phyloP scores from a whole-genome alignment of 176 grass and related monocot species.

The Secale cereale region DNA sequence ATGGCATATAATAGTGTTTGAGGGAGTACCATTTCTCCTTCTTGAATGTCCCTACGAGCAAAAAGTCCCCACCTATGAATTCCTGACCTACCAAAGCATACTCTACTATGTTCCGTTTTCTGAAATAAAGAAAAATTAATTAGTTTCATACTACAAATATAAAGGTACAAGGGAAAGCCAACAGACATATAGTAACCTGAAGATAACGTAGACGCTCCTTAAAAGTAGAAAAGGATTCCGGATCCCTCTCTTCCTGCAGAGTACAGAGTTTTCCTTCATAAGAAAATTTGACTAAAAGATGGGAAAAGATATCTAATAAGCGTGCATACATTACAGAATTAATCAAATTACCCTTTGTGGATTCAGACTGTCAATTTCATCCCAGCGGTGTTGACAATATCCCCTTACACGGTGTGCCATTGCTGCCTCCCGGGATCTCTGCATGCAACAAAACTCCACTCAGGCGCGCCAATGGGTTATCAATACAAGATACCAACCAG shows the following conservation, averaged over 20 bases:
- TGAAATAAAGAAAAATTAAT: constrained; percentile 40
- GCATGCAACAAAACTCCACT: constrained; percentile 31
- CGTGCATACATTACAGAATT: constrained; percentile 3
- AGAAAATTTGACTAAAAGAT: constrained; percentile 6
- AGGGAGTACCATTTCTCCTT: constrained; percentile 94
- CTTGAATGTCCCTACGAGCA: constrained; percentile 86
- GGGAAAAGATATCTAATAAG: neutral
- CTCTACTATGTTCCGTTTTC: constrained; percentile 90
- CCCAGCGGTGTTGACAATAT: constrained; percentile 53
- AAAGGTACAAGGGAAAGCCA: constrained; percentile 8
- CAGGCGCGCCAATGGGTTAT: constrained; percentile 11
- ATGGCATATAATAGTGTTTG: neutral
- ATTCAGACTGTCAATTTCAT: constrained; percentile 79
- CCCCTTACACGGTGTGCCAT: constrained; percentile 75
- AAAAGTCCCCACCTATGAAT: constrained; percentile 99
- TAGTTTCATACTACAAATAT: constrained; percentile 19
- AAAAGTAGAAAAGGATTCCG: constrained; percentile 90
- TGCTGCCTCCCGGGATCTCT: constrained; percentile 68
- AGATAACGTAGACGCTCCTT: constrained; percentile 87
- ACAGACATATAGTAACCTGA: constrained; percentile 51
- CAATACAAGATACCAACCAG: neutral
- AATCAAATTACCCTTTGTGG: constrained; percentile 61
- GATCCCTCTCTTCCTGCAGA: constrained; percentile 78
- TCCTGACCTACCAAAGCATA: constrained; percentile 97
- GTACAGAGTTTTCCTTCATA: constrained; percentile 26